phyloP scores from a whole-genome alignment of 352 stramenopile species.

The Globisporangium abappressorium region DNA sequence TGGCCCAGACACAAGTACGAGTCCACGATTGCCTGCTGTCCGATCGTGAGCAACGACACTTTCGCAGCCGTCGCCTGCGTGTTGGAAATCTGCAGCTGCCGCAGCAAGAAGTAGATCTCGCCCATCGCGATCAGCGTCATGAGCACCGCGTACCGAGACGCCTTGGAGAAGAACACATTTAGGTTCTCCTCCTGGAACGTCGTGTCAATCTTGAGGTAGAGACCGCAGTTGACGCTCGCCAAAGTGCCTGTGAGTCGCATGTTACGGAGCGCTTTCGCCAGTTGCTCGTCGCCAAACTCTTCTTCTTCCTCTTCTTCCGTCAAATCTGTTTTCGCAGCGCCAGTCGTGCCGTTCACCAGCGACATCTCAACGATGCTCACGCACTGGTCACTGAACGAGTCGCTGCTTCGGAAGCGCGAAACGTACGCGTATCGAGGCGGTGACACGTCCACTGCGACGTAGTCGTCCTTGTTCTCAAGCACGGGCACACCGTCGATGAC shows the following conservation, averaged over 20 bases:
- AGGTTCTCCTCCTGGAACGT: slow-evolving; percentile 83
- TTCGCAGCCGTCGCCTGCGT: slow-evolving; percentile 84
- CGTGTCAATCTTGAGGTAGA: slow-evolving; percentile 74
- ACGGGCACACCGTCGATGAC: slow-evolving; percentile 63
- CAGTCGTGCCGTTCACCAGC: slow-evolving; percentile 42
- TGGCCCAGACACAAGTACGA: slow-evolving; percentile 95
- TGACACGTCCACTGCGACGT: slow-evolving; percentile 70
- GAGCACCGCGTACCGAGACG: slow-evolving; percentile 71
- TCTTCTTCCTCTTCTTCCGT: slow-evolving; percentile 27
- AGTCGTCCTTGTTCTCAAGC: slow-evolving; percentile 62
- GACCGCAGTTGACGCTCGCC: slow-evolving; percentile 70
- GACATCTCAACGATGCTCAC: slow-evolving; percentile 80
- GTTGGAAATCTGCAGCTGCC: slow-evolving; percentile 80
- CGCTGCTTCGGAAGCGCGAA: slow-evolving; percentile 72
- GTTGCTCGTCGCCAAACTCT: slow-evolving; percentile 21
- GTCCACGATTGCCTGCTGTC: slow-evolving; percentile 88
- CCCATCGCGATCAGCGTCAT: slow-evolving; percentile 86
- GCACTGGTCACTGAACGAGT: slow-evolving; percentile 83
- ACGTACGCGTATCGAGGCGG: slow-evolving; percentile 78
- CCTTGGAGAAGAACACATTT: slow-evolving; percentile 80
- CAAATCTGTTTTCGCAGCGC: slow-evolving; percentile 8
- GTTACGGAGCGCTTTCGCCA: slow-evolving; percentile 39
- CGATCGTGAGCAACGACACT: slow-evolving; percentile 81
- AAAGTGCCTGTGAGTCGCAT: slow-evolving; percentile 61
- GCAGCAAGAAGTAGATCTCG: slow-evolving; percentile 85